Evolutionary conservation across 768 basidiomycete species (phyloP).

Genomic region (Pilatotrama ljubarskyi): DNA sequence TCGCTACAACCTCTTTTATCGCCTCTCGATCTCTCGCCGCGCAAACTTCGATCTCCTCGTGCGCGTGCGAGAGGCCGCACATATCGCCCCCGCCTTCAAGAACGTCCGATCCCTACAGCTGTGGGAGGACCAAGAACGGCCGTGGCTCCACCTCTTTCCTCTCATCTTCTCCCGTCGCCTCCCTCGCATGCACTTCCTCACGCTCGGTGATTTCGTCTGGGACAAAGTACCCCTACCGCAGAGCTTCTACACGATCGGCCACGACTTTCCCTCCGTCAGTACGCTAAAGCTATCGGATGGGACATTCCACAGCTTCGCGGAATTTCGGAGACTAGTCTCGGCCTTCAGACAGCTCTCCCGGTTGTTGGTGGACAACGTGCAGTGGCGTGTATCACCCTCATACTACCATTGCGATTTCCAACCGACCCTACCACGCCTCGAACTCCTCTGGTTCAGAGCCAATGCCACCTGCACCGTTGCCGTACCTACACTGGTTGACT

Average conservation of each 20-base stretch:
- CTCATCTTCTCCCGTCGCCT: background rate
- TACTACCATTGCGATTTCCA: background rate
- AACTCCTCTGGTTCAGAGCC: conserved; percentile 10
- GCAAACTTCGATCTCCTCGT: conserved; percentile 6
- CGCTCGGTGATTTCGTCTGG: background rate
- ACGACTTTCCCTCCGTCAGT: background rate
- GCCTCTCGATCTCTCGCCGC: background rate
- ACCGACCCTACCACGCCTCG: background rate
- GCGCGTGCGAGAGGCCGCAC: background rate
- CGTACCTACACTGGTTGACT: conserved; percentile 1
- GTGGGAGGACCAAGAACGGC: conserved; percentile 5
- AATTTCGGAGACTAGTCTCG: conserved; percentile 3
- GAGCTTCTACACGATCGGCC: background rate
- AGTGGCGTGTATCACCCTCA: background rate
- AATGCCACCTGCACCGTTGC: background rate
- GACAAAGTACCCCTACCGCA: background rate
- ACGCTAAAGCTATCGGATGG: conserved; percentile 4
- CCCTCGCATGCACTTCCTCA: background rate
- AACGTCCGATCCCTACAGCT: conserved; percentile 8
- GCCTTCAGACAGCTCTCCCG: background rate
- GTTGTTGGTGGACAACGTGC: background rate
- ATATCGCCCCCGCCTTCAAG: background rate
- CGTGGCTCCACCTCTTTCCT: conserved; percentile 15
- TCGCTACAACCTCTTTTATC: conserved; percentile 12
- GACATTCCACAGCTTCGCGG: conserved; percentile 3